Conservation (phyloP, 2,329 filamentous ascomycete species). For the Tetracladium maxilliforme region DNA sequence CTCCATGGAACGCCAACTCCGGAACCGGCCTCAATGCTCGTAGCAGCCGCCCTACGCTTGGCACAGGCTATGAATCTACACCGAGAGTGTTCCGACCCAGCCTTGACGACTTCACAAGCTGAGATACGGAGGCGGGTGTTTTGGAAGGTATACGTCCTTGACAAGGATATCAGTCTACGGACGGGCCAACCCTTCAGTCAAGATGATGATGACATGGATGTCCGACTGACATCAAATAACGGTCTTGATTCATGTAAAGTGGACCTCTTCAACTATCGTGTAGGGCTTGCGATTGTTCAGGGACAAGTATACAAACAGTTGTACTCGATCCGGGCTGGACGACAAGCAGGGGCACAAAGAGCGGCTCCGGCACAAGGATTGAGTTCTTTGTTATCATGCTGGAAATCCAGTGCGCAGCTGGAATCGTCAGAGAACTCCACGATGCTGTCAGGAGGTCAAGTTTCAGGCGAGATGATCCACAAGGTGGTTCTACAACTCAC, state of each 20-base stretch:
- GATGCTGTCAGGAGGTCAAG: slow-evolving; percentile 4
- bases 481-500: slow-evolving; percentile 11
- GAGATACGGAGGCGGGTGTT: slow-evolving; percentile 39
- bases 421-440: slow-evolving; percentile 5
- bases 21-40: slow-evolving; percentile 6
- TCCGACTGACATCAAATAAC: slow-evolving; percentile 4
- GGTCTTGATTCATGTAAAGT: too few species aligned
- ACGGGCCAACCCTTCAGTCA: slow-evolving; percentile 45
- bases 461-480: slow-evolving; percentile 9
- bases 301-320: slow-evolving; percentile 11
- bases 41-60: slow-evolving; percentile 9
- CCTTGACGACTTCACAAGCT: slow-evolving; percentile 4
- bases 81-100: slow-evolving; percentile 4
- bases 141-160: slow-evolving; percentile 51
- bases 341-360: slow-evolving; percentile 7
- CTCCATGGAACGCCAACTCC: slow-evolving; percentile 10
- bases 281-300: slow-evolving; percentile 9
- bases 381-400: slow-evolving; percentile 9
- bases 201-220: slow-evolving; percentile 39
- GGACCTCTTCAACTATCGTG: slow-evolving; percentile 7
- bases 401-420: slow-evolving; percentile 9
- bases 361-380: slow-evolving; percentile 9
- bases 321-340: slow-evolving; percentile 8
- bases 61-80: slow-evolving; percentile 11
- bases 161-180: slow-evolving; percentile 46